Percentiles rank a stretch among this genome's conserved stretches.
These are phyloP conservation scores for Penicillium sp. DNA, from an alignment of 2,329 filamentous ascomycete genomes.

Conservation along the genomic window DNA sequence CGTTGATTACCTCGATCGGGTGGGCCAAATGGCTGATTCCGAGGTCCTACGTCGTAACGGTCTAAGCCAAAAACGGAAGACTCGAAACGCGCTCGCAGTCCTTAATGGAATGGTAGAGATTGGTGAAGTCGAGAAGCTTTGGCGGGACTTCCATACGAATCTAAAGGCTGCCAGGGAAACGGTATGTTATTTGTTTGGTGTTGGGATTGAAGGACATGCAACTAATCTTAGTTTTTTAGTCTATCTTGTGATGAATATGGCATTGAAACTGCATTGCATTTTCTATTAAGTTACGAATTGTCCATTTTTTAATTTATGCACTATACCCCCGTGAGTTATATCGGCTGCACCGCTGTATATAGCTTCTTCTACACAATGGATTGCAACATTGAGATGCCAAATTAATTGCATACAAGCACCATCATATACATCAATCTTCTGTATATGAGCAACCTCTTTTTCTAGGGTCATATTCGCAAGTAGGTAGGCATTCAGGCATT, in stretches of 20 bases:
- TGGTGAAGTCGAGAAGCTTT: conserved; percentile 63
- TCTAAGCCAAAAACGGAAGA: conserved; percentile 60
- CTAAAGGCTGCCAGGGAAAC: conserved; percentile 60
- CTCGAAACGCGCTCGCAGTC: conserved; percentile 63
- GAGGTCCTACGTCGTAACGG: conserved; percentile 63
- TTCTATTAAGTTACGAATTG: neutral
- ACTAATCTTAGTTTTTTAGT: conserved; percentile 5
- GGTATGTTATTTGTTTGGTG: conserved; percentile 26
- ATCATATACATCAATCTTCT: no score
- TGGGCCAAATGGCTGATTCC: conserved; percentile 59
- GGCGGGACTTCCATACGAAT: conserved; percentile 64
- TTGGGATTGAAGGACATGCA: neutral
- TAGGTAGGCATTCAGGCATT: no score
- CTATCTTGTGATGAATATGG: conserved; percentile 9
- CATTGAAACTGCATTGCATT: neutral
- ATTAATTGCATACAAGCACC: neutral
- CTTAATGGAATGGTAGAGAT: conserved; percentile 63
- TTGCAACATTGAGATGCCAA: neutral
- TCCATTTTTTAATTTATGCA: neutral
- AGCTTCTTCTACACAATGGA: neutral
- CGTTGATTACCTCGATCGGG: conserved; percentile 58
- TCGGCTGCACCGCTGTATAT: neutral
- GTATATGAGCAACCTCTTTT: no score
- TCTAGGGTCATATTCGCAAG: no score
- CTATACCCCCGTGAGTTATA: neutral